Conservation (phyloP, 73 alveolate genomes). For the Tetrahymena elliotti region DNA sequence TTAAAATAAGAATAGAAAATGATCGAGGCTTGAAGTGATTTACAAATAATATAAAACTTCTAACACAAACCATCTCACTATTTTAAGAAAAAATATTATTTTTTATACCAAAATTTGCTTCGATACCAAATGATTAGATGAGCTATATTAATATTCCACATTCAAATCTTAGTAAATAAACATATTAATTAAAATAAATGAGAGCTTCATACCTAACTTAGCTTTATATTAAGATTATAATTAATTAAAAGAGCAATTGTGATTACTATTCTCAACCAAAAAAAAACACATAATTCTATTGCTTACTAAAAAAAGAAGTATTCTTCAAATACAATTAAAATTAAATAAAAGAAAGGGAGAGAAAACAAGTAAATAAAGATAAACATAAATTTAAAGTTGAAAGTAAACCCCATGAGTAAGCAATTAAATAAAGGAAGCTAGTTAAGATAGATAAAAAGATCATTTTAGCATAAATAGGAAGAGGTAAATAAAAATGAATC, state of each 20-base stretch:
- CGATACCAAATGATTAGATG: background rate
- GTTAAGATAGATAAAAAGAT: background rate
- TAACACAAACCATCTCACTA: background rate
- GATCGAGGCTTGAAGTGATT: background rate
- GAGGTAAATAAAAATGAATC: no score
- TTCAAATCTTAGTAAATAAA: no score
- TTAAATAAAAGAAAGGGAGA: background rate
- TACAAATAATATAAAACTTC: background rate
- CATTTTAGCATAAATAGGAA: background rate
- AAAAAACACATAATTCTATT: no score
- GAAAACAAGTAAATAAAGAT: no score
- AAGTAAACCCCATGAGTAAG: background rate
- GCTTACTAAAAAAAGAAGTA: background rate
- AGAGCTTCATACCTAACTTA: no score
- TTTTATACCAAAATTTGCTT: background rate
- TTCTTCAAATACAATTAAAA: no score
- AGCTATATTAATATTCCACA: background rate
- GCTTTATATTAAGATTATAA: no score
- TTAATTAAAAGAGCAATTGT: no score
- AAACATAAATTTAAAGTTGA: background rate
- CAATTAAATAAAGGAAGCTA: no score
- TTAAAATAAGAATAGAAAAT: background rate
- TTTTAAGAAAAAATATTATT: background rate
- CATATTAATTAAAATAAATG: no score
- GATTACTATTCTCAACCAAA: no score